Percentiles rank a stretch among this genome's conserved stretches.
Conservation (phyloP, 2,329 filamentous ascomycete genomes). For the Ophiostoma ips region DNA sequence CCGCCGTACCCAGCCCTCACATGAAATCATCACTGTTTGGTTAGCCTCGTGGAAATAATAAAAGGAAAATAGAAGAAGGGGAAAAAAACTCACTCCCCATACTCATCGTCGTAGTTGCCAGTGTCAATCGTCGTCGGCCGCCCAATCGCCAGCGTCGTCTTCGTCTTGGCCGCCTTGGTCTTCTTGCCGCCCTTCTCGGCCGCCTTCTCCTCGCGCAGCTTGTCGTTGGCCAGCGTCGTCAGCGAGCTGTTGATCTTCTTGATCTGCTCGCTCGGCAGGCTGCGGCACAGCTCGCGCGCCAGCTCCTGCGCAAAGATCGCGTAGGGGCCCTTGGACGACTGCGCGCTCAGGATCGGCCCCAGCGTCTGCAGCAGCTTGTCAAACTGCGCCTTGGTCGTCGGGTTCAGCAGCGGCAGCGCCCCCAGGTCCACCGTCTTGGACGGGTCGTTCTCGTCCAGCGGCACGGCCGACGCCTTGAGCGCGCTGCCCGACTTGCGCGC, state of each 20-base stretch:
- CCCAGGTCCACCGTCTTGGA: conserved; percentile 69
- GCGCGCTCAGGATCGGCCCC: conserved; percentile 59
- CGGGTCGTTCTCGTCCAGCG: conserved; percentile 60
- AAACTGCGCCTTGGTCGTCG: conserved; percentile 76
- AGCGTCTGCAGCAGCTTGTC: conserved; percentile 63
- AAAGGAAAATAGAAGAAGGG: neutral
- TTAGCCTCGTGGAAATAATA: neutral
- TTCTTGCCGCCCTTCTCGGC: conserved; percentile 94
- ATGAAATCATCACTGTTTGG: conserved; percentile 53
- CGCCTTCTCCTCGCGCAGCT: conserved; percentile 96
- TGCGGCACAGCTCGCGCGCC: conserved; percentile 71
- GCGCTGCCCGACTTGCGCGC: conserved; percentile 56
- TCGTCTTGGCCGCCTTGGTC: conserved; percentile 90
- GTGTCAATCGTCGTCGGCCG: conserved; percentile 52
- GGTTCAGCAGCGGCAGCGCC: conserved; percentile 73
- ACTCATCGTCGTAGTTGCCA: conserved; percentile 56
- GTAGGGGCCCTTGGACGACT: conserved; percentile 83
- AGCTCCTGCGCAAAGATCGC: conserved; percentile 84
- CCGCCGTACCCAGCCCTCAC: conserved; percentile 27
- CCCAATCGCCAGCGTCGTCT: conserved; percentile 62
- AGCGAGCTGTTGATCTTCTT: conserved; percentile 86
- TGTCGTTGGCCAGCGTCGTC: conserved; percentile 90
- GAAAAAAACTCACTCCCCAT: conserved; percentile 59
- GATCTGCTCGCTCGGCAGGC: conserved; percentile 82
- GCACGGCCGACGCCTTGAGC: conserved; percentile 40